These are phyloP conservation scores for Colletotrichum musicola DNA, from an alignment of 2,329 filamentous ascomycete species.

Conservation along the genomic window DNA sequence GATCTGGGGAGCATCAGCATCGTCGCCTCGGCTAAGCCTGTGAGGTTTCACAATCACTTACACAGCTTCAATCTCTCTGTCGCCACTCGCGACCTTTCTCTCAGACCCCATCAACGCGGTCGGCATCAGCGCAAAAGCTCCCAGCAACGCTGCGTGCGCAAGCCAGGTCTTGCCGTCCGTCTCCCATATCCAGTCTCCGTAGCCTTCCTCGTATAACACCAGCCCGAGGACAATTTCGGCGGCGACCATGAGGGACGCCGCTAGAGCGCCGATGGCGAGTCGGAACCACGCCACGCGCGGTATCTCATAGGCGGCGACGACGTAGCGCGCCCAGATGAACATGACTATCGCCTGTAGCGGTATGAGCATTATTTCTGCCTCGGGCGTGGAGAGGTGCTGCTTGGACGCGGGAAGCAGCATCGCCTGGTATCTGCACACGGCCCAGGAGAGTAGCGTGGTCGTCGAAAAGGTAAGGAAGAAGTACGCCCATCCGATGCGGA, in stretches of 20 bases:
- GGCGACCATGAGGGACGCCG: slow-evolving; percentile 8
- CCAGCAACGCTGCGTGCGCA: background rate
- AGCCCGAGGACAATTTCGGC: slow-evolving; percentile 7
- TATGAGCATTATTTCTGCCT: background rate
- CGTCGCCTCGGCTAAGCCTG: no score
- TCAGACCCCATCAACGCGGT: slow-evolving; percentile 25
- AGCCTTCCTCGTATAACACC: slow-evolving; percentile 3
- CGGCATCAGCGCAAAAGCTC: slow-evolving; percentile 22
- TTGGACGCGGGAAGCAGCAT: background rate
- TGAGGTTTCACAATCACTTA: no score
- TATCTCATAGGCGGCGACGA: slow-evolving; percentile 28
- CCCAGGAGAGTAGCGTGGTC: slow-evolving; percentile 38
- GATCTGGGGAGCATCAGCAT: no score
- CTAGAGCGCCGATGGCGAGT: slow-evolving; percentile 31
- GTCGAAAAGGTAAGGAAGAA: slow-evolving; percentile 46
- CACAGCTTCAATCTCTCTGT: background rate
- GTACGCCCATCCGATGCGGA: slow-evolving; percentile 49
- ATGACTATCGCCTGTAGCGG: slow-evolving; percentile 14
- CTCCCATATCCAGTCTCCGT: slow-evolving; percentile 18
- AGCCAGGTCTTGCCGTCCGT: background rate
- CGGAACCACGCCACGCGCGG: slow-evolving; percentile 34
- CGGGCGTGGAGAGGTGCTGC: slow-evolving; percentile 10
- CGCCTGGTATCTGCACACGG: slow-evolving; percentile 7
- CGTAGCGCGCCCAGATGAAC: slow-evolving; percentile 20
- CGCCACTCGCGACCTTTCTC: background rate